Conservation (phyloP, 1,284 basidiomycete species). For the Pulveroboletus ridleyi region DNA sequence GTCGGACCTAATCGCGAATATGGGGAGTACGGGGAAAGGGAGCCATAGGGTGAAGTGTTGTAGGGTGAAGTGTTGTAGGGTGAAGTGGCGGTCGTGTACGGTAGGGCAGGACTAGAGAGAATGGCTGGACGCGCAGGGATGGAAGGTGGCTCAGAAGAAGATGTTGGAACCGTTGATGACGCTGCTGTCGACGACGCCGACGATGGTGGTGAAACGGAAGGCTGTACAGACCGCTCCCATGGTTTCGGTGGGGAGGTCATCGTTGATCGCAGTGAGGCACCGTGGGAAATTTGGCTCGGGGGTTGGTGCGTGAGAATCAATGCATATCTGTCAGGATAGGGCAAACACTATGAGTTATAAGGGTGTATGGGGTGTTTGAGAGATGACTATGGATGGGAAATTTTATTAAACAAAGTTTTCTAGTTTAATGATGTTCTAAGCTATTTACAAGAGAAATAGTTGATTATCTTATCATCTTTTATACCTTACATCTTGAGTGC, state of each 20-base stretch:
- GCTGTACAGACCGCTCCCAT: slow-evolving; percentile 69
- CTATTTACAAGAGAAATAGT: no score
- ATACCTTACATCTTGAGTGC: no score
- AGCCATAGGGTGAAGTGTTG: slow-evolving; percentile 34
- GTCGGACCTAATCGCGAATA: slow-evolving; percentile 53
- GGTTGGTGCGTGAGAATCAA: no score
- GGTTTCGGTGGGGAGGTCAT: slow-evolving; percentile 86
- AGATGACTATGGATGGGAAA: no score
- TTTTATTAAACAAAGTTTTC: no score
- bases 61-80: slow-evolving; percentile 35
- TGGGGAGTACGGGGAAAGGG: slow-evolving; percentile 42
- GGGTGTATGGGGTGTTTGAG: no score
- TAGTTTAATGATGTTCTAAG: no score
- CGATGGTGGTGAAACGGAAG: slow-evolving; percentile 33
- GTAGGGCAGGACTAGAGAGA: slow-evolving; percentile 35
- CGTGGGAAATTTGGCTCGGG: slow-evolving; percentile 25
- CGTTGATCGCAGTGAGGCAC: slow-evolving; percentile 9
- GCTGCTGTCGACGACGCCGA: slow-evolving; percentile 27
- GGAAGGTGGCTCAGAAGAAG: slow-evolving; percentile 31
- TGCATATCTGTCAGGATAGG: no score
- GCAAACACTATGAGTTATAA: no score
- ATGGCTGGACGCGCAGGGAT: slow-evolving; percentile 50
- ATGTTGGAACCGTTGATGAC: slow-evolving; percentile 17
- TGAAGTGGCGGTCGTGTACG: no score
- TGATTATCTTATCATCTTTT: no score